Conservation (phyloP, 2,329 filamentous ascomycete species). For the Bipolaris oryzae region DNA sequence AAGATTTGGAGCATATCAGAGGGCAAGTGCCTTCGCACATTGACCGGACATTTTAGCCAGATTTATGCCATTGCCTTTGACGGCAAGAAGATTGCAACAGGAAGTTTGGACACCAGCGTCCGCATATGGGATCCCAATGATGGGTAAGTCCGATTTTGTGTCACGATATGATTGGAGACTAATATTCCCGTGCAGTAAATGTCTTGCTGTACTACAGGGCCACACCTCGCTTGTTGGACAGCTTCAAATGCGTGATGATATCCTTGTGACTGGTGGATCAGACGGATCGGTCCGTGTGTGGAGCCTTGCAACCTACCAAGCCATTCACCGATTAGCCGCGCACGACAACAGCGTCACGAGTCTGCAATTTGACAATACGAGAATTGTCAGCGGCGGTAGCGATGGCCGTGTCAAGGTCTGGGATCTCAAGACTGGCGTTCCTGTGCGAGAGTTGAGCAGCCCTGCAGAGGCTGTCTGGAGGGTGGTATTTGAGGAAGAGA, state of each 20-base stretch:
- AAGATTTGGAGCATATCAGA: conserved; percentile 98
- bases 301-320: conserved; percentile 87
- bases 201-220: conserved; percentile 89
- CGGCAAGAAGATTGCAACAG: conserved; percentile 88
- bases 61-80: conserved; percentile 99
- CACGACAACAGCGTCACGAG: conserved; percentile 99
- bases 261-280: conserved; percentile 92
- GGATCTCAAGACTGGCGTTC: conserved; percentile 89
- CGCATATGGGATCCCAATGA: conserved; percentile 93
- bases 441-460: conserved; percentile 88
- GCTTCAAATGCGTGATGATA: conserved; percentile 92
- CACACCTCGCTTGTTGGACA: conserved; percentile 97
- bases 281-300: conserved; percentile 96
- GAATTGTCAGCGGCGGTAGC: conserved; percentile 93
- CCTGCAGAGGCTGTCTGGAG: conserved; percentile 96
- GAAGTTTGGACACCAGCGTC: conserved; percentile 94
- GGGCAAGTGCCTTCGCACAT: conserved; percentile 85
- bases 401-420: conserved; percentile 99
- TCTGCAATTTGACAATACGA: conserved; percentile 92
- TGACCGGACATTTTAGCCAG: conserved; percentile 95
- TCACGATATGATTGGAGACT: conserved; percentile 13
- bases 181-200: conserved; percentile 57
- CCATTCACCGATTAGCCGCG: conserved; percentile 91
- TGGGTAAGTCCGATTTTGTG: conserved; percentile 64
- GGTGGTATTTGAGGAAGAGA: conserved; percentile 97